Percentiles rank a stretch among this genome's conserved stretches.
phyloP scores from a whole-genome alignment of 805 yeast genomes.

The Maudiozyma turicensis region DNA sequence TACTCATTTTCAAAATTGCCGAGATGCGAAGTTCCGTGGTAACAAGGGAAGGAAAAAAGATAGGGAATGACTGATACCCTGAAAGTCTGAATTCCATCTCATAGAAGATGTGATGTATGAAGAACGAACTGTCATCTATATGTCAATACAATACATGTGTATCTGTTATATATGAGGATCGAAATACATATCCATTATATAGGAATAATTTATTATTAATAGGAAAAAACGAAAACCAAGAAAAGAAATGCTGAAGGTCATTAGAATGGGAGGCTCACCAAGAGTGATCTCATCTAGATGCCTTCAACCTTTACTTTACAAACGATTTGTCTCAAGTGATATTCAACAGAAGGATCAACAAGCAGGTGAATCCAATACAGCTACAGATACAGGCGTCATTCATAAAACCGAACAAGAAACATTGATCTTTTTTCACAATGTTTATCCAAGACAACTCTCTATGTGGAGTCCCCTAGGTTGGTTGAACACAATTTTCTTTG shows the following conservation, averaged over 20 bases:
- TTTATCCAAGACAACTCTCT: constrained; percentile 38
- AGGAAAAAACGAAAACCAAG: background rate
- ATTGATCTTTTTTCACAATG: constrained; percentile 46
- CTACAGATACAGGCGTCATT: constrained; percentile 49
- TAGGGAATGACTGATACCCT: too few species aligned
- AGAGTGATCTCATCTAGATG: background rate
- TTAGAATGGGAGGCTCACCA: background rate
- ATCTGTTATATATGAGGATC: too few species aligned
- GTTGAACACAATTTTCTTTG: constrained; percentile 31
- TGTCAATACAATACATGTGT: too few species aligned
- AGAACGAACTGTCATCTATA: too few species aligned
- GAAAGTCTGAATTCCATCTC: too few species aligned
- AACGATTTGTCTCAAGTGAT: constrained; percentile 31
- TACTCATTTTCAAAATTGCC: too few species aligned
- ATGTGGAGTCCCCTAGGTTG: constrained; percentile 40
- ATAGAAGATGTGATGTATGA: too few species aligned
- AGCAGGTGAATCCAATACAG: constrained; percentile 46
- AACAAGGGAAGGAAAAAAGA: too few species aligned
- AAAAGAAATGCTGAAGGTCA: background rate
- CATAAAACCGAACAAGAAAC: constrained; percentile 41
- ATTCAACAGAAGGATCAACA: constrained; percentile 37
- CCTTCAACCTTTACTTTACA: background rate
- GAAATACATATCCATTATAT: too few species aligned
- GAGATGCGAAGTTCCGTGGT: too few species aligned
- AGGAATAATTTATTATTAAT: too few species aligned